These are phyloP conservation scores for Tolypocladium endophyticum DNA, from an alignment of 2,329 filamentous ascomycete species.

Conservation along the genomic window DNA sequence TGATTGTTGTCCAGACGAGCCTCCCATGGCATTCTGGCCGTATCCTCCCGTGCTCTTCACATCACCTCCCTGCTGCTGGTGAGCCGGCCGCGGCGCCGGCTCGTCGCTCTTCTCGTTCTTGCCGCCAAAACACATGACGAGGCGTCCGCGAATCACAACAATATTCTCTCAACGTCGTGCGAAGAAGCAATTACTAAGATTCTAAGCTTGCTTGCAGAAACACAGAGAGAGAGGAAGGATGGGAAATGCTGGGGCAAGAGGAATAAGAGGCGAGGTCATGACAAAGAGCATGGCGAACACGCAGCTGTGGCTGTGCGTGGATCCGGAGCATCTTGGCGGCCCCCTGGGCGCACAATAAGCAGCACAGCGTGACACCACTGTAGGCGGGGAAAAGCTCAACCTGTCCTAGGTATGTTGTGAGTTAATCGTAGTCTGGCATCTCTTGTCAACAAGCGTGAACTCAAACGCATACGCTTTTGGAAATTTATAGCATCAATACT, in stretches of 20 bases:
- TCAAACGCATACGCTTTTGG: neutral
- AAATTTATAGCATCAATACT: too few species aligned
- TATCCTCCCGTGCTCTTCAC: conserved; percentile 11
- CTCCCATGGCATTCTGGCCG: neutral
- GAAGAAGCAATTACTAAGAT: too few species aligned
- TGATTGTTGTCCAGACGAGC: neutral
- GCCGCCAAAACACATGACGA: conserved; percentile 38
- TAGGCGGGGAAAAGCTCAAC: neutral
- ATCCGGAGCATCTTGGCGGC: neutral
- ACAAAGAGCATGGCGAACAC: neutral
- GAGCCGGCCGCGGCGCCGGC: conserved; percentile 27
- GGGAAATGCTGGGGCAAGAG: neutral
- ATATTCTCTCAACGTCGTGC: neutral
- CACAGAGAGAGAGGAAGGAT: neutral
- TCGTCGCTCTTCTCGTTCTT: conserved; percentile 28
- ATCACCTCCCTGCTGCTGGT: conserved; percentile 12
- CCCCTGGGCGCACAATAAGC: neutral
- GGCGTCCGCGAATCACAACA: neutral
- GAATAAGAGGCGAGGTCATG: neutral
- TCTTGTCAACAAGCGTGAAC: too few species aligned
- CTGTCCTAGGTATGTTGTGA: too few species aligned
- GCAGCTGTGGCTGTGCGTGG: neutral
- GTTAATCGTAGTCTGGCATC: too few species aligned
- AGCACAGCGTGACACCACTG: neutral
- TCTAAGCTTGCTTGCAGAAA: neutral